A percentile compares a stretch with the other conserved stretches of the same genome.
Evolutionary conservation across 2,329 filamentous ascomycete species (phyloP).

Genomic region (Pseudogymnoascus sp.): DNA sequence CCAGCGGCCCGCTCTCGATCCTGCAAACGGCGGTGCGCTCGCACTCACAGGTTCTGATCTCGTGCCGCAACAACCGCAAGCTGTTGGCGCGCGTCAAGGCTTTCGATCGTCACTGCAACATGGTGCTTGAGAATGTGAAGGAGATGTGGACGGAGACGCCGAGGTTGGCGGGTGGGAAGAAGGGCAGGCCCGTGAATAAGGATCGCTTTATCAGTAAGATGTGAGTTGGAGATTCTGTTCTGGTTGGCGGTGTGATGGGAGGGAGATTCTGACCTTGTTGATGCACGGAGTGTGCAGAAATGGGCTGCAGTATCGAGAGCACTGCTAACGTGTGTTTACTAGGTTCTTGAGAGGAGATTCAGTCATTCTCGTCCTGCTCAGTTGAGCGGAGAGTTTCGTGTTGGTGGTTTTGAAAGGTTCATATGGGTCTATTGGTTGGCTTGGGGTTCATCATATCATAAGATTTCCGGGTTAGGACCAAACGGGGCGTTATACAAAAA

Average conservation of each 20-base stretch:
- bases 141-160: slow-evolving; percentile 99
- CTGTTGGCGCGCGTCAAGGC: slow-evolving; percentile 94
- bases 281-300: slow-evolving; percentile 7
- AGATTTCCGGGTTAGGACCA: slow-evolving; percentile 6
- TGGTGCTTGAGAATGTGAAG: slow-evolving; percentile 95
- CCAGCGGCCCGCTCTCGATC: slow-evolving; percentile 76
- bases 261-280: neutral
- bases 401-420: slow-evolving; percentile 7
- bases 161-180: slow-evolving; percentile 71
- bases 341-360: slow-evolving; percentile 32
- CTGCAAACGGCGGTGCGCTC: slow-evolving; percentile 93
- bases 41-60: slow-evolving; percentile 93
- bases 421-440: slow-evolving; percentile 8
- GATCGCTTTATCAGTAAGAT: slow-evolving; percentile 98
- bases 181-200: slow-evolving; percentile 88
- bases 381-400: slow-evolving; percentile 20
- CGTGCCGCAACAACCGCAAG: slow-evolving; percentile 97
- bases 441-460: slow-evolving; percentile 9
- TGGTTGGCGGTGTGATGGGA: slow-evolving; percentile 11
- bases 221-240: slow-evolving; percentile 40
- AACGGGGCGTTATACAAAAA: slow-evolving; percentile 9
- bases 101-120: slow-evolving; percentile 98
- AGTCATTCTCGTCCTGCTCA: slow-evolving; percentile 29
- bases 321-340: neutral
- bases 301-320: neutral